Conservation (phyloP, 169 alveolate species). For the Eimeria acervulina region DNA sequence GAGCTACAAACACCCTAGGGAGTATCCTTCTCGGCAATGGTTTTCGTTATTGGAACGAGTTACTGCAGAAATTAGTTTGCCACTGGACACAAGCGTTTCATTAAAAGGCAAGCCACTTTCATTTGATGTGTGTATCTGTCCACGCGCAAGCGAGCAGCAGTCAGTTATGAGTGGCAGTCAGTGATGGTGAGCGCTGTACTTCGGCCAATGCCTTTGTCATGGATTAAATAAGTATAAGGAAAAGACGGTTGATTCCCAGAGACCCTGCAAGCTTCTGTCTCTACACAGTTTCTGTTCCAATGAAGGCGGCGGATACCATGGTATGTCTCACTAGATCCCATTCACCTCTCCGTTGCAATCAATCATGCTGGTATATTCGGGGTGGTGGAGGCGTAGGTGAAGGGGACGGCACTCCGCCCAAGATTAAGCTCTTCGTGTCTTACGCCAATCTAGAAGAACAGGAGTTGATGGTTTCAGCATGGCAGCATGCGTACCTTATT, state of each 20-base stretch:
- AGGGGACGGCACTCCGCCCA: not conserved
- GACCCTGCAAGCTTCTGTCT: not conserved
- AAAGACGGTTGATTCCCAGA: not conserved
- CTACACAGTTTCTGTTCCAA: not conserved
- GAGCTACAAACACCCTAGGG: not conserved
- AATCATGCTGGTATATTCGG: not conserved
- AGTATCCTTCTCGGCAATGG: not conserved
- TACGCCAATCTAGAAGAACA: not conserved
- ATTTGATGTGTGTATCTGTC: not conserved
- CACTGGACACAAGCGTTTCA: not conserved
- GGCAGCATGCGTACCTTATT: not conserved
- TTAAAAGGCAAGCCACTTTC: not conserved
- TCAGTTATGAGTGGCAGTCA: not conserved
- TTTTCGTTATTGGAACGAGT: not conserved
- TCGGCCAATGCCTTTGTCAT: not conserved
- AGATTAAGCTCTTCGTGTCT: not conserved
- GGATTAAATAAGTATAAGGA: not conserved
- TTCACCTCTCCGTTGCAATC: not conserved
- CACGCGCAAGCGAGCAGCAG: not conserved
- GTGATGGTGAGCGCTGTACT: not conserved
- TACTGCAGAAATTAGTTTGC: not conserved
- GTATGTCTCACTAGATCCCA: not conserved
- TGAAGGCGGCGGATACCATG: not conserved
- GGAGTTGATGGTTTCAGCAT: not conserved
- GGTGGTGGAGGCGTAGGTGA: not conserved